These are phyloP conservation scores for Fusarium penzigii DNA, from an alignment of 2,329 filamentous ascomycete species.

Conservation along the genomic window DNA sequence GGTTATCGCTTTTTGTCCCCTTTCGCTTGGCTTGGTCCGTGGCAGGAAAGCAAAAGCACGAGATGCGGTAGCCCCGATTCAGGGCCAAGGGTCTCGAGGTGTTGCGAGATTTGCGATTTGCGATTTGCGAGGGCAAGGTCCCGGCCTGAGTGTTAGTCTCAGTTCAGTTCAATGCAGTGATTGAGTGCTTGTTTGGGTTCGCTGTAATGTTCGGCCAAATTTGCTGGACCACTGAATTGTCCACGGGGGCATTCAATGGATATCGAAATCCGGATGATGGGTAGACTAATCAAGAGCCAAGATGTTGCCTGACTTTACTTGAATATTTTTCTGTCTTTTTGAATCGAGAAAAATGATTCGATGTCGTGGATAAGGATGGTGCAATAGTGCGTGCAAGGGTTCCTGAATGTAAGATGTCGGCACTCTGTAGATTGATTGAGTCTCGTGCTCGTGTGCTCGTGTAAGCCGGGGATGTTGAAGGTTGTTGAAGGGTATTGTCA, in stretches of 20 bases:
- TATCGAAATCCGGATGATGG: conserved; percentile 17
- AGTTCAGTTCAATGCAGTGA: too few species aligned
- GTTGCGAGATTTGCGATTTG: conserved; percentile 12
- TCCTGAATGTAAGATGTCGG: too few species aligned
- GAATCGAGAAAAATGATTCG: too few species aligned
- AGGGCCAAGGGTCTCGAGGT: conserved; percentile 13
- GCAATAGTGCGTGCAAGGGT: too few species aligned
- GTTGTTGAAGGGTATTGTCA: conserved; percentile 3
- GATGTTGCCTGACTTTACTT: conserved; percentile 3
- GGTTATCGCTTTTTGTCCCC: conserved; percentile 1
- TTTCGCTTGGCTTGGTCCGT: conserved; percentile 1
- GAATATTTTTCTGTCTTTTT: conserved; percentile 4
- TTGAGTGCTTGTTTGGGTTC: too few species aligned
- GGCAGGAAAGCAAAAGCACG: conserved; percentile 10
- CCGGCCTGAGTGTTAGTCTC: too few species aligned
- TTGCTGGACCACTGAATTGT: conserved; percentile 4
- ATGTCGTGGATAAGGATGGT: too few species aligned
- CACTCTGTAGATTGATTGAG: too few species aligned
- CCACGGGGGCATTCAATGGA: conserved; percentile 6
- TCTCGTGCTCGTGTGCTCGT: conserved; percentile 21
- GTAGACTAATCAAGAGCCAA: neutral
- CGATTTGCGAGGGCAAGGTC: neutral
- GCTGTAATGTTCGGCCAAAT: conserved; percentile 3
- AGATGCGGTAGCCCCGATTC: conserved; percentile 22
- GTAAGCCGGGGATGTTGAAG: conserved; percentile 11